Base-by-base conservation (phyloP, 1,284 basidiomycete species). In the Pisolithus thermaeus region DNA sequence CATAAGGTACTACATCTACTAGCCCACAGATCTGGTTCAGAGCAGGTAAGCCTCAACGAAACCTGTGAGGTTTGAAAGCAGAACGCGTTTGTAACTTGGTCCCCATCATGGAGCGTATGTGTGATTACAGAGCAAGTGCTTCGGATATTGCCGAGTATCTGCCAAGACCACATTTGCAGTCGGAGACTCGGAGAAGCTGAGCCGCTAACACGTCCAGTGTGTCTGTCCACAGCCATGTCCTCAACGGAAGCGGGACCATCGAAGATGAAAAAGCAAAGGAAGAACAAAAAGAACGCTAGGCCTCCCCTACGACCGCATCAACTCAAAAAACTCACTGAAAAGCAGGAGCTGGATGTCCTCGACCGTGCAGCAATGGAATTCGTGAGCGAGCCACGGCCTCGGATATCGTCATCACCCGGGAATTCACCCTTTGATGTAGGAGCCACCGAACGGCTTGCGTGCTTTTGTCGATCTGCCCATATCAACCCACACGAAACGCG, bases 381-480 rank as follows among this genome's bases (percentile, higher is more conserved):
- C 66, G 85, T 87, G 64, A 68, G 84, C 72, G 18, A 16, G 42
- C 32, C 32, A 12, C 30, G 27, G 3, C 6, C 41, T n/a, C 9
- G 47, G 18, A n/a, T 52, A 11, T 50, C 28, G 44, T 42, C 46
- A 45, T 25, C 50, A 53, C 46, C 38, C 45, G 18, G 49, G 38
- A 51, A 41, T 53, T 40, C 59, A 59, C 38, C 20, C 41, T 32
- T 23, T 58, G 6, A 28, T 32, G 22, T 46, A 88, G 84, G 76
- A 74, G 37, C 58, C 76, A 7, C 63, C 75, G 20, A 66, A 70
- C 7, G 75, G 72, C 45, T 58, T 83, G 27, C 61, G 41, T 75
- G 65, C 73, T 1, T 90, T 90, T 61, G 59, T 76, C 16, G 81
- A 85, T 60, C 73, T 90, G 25, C 87, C 88, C 6, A 77, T 90